A percentile compares a stretch with the other conserved stretches of the same genome.
These are phyloP conservation scores for Vishniacozyma victoriae DNA, from an alignment of 768 basidiomycete species.

Conservation along the genomic window DNA sequence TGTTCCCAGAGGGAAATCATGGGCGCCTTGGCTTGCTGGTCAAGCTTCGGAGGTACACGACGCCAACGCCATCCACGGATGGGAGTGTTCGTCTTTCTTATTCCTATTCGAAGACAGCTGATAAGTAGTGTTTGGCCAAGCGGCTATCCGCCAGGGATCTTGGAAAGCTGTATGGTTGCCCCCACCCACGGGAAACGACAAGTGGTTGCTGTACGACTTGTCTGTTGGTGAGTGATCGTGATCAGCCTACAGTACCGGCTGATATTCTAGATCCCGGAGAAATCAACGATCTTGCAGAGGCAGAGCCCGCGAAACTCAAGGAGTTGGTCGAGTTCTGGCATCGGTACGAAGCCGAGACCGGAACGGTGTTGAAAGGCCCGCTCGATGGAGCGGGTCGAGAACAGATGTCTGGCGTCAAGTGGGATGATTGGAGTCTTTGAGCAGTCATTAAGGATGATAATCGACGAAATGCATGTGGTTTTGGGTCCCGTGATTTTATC, in stretches of 20 bases:
- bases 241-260: no score
- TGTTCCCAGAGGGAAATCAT: conserved; percentile 27
- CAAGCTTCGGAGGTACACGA: conserved; percentile 14
- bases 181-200: conserved; percentile 27
- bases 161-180: conserved; percentile 39
- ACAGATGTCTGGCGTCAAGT: conserved; percentile 19
- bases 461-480: no score
- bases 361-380: conserved; percentile 6
- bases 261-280: conserved; percentile 24
- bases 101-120: conserved; percentile 1
- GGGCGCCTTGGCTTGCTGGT: conserved; percentile 18
- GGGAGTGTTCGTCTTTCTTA: conserved; percentile 23
- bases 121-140: conserved; percentile 27
- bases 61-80: conserved; percentile 31
- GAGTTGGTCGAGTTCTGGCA: conserved; percentile 29
- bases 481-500: no score
- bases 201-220: conserved; percentile 34
- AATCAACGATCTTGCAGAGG: conserved; percentile 18
- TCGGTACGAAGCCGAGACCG: conserved; percentile 29
- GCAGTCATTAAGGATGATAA: no score
- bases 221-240: conserved; percentile 5
- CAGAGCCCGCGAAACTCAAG: conserved; percentile 17
- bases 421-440: conserved; percentile 31
- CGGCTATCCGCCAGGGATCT: conserved; percentile 31
- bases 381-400: conserved; percentile 13